Evolutionary conservation across 2,329 filamentous ascomycete species (phyloP), one percentile per base, ranked within the genome.

Genomic region (Xylaria sp.): DNA sequence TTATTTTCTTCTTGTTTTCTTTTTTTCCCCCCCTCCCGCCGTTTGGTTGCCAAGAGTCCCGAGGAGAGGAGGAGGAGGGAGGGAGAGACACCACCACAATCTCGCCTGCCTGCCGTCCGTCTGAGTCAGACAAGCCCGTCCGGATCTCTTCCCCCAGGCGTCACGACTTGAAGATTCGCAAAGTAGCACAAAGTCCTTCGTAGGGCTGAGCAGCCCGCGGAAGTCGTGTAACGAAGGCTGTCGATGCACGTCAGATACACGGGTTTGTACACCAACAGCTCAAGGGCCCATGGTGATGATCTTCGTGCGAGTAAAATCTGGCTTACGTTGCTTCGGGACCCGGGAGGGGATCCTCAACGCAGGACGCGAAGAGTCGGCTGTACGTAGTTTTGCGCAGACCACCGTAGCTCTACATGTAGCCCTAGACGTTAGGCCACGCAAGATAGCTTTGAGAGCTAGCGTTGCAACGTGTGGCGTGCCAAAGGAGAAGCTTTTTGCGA

Each of bases 181-280:
- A 56, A 51, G 59, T 61, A 42, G 47, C 45, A 61, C 59, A 48
- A 48, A 43, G 44, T 52, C 49, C 43, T 53, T 51, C 59, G 54
- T 62, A 62, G 59, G 59, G 59, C 59, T 62, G 59, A 62, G 52
- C 45, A 57, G 59, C 34, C 38, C 49, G 53, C 53, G 50, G 44
- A 54, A 61, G 59, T 60, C 49, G 59, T 62, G 59, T 62, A 62
- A 62, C 59, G 39, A 39, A 56, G 53, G 51, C 50, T 54, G 50
- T 49, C 43, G 38, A 55, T 60, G 59, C 59, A 62, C 57, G 59
- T 59, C 56, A 62, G 57, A 49, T 52, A 62, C 34, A 47, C 17
- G 20, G 29, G 29, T 34, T 34, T 13, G 29, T 34, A 34, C 29
- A 13, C 29, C 24, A 6, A 11, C 24, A 6, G 11, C 24, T 26